Base-by-base conservation (phyloP, 441 rosid species). In the Pelargonium citronellum region DNA sequence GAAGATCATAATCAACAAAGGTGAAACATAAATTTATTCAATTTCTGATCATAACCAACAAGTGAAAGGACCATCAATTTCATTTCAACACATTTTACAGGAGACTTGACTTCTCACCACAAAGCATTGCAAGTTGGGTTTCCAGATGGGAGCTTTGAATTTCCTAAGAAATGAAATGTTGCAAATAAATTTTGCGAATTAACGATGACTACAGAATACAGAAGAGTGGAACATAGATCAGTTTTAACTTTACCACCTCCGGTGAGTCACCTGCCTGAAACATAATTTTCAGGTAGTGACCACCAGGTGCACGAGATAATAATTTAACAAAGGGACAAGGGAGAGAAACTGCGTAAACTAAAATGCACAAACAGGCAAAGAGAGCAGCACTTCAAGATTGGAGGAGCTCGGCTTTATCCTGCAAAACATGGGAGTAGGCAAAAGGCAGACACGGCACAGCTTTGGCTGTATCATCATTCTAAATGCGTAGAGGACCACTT, bases 231-330 rank as follows among this genome's bases (percentile, higher is more conserved):
- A 55, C 67, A 47, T 67, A 44, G 17, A 53, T 44, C 53, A 75
- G 81, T 63, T 77, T 80, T 71, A 71, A 67, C 82, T 84, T 22
- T 77, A 83, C 83, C 98, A 89, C 99, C 99, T 87, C 98, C 76
- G 94, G 91, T 77, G 76, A 83, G 87, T 81, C 92, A 81, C 64
- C 74, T 70, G 80, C 82, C 80, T 30, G 80, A 78, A 80, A 37
- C 63, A 55, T 7, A 41, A 53, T 64, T 78, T 84, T 74, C 77
- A 47, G 58, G 81, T 83, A 67, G 77, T 69, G 84, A 83, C 87
- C 67, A 81, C 91, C 91, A 89, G 95, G 97, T 74, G 91, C 95
- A 77, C 82, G 68, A 80, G 77, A 81, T 80, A 70, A 71, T 73
- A 74, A 75, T 64, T 80, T 77, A 76, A 75, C 67, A 20, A 22